Base-by-base conservation (phyloP, 768 basidiomycete genomes). In the Pisolithus microcarpus region DNA sequence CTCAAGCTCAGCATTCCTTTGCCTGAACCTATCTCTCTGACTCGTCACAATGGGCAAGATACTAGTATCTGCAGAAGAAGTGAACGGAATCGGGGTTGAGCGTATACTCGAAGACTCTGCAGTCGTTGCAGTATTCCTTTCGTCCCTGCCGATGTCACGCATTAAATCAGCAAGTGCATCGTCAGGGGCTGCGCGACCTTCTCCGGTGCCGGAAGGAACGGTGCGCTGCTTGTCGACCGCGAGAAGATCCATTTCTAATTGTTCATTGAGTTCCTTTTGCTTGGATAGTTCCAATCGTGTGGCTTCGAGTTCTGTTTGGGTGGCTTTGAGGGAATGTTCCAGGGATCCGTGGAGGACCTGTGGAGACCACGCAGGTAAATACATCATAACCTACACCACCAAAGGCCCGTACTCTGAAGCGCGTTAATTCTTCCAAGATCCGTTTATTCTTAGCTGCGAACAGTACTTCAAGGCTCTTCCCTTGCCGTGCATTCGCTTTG, bases 21-120 rank as follows among this genome's bases (percentile, higher is more conserved):
- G 91, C 46, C 95, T 77, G 80, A 98, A 99, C n/a, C 95, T 79
- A 64, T 99, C 96, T 51, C 96, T 78, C 64, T 99, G 96, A 61
- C 89, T 88, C 1, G 96, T 97, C 38, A 98, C 96, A 57, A 99
- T 98, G 2, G 95, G 96, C n/a, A 99, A 70, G 59, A 98, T 98
- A 8, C 92, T 94, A 0, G 87, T 89, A 62, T 98, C 95, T 5
- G 87, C 89, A 2, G 88, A 78, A 31, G 82, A 69, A 5, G 80
- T 72, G 61, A 88, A 87, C 1, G 82, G 80, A 57, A 89, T 80
- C 0, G 90, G 83, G 3, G 82, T 82, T 50, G 73, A 70, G 51
- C 81, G 72, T 15, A 73, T 66, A 19, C 52, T 43, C 30, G 57
- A 58, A 9, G 58, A 52, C 26, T 61, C 62, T 5, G 54, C 58